Percentiles rank a stretch among this genome's conserved stretches.
These are phyloP conservation scores for Dothiorella sarmentorum DNA, from an alignment of 2,329 filamentous ascomycete genomes.

Conservation along the genomic window DNA sequence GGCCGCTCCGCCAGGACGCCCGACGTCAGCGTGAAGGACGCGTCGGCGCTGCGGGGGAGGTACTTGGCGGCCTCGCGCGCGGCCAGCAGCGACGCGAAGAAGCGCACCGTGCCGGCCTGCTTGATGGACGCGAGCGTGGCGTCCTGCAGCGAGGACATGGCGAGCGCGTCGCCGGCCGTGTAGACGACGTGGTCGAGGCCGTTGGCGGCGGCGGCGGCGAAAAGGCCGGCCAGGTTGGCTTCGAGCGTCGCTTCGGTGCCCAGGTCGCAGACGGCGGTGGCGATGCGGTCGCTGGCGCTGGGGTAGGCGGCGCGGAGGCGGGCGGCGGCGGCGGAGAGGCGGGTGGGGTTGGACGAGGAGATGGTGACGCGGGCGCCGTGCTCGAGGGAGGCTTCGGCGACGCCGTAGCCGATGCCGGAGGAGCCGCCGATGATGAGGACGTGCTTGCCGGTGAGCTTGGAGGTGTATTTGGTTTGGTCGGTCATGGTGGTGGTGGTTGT, in stretches of 20 bases:
- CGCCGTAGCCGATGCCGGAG: conserved; percentile 59
- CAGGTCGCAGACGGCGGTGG: conserved; percentile 49
- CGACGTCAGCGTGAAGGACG: conserved; percentile 56
- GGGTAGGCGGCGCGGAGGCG: conserved; percentile 45
- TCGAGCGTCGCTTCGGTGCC: conserved; percentile 46
- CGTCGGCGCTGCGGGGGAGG: conserved; percentile 40
- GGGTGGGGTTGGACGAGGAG: conserved; percentile 54
- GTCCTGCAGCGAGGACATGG: conserved; percentile 40
- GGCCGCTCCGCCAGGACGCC: conserved; percentile 53
- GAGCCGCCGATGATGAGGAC: conserved; percentile 63
- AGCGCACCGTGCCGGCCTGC: conserved; percentile 48
- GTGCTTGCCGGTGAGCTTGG: conserved; percentile 46
- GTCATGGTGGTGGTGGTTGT: conserved; percentile 28
- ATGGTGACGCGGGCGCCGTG: conserved; percentile 57
- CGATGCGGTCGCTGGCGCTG: conserved; percentile 30
- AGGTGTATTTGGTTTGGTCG: conserved; percentile 45
- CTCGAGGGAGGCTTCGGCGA: conserved; percentile 57
- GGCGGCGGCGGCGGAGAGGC: conserved; percentile 47
- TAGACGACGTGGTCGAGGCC: conserved; percentile 55
- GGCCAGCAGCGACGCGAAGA: conserved; percentile 50
- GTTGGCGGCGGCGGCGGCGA: conserved; percentile 30
- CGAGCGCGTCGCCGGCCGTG: conserved; percentile 53
- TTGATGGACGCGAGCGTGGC: conserved; percentile 42
- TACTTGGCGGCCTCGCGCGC: conserved; percentile 50
- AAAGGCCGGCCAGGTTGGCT: conserved; percentile 45